Percentiles rank a stretch among this genome's conserved stretches.
Conservation (phyloP, 305 asterid genomes). For the Rubia peregrina region DNA sequence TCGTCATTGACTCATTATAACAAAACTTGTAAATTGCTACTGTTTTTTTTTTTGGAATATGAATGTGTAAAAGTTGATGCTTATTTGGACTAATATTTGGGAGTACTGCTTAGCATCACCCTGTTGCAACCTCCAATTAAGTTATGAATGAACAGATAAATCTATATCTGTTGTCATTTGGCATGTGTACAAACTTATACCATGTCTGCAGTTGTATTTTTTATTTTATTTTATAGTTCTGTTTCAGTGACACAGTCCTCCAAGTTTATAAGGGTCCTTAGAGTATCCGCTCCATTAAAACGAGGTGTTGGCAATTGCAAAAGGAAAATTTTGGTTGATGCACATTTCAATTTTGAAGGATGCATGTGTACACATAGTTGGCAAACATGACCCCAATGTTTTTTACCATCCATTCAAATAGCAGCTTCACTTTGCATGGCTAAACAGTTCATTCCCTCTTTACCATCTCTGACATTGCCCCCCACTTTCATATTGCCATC, state of each 20-base stretch:
- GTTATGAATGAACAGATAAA: neutral
- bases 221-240: neutral
- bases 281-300: neutral
- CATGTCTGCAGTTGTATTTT: neutral
- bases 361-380: neutral
- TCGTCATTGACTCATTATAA: neutral
- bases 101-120: neutral
- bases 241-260: neutral
- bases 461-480: neutral
- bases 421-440: neutral
- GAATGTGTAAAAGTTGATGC: neutral
- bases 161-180: neutral
- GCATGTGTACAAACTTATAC: neutral
- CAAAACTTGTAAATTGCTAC: neutral
- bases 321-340: neutral
- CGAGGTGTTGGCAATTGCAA: neutral
- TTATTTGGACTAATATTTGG: neutral
- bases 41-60: neutral
- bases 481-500: slow-evolving; percentile 9
- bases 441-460: neutral
- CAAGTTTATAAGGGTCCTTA: neutral
- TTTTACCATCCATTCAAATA: neutral
- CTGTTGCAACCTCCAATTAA: neutral
- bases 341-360: neutral
- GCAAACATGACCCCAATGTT: neutral